Evolutionary conservation across 345 rosid species (phyloP).

Genomic region (Eucalyptus erythrocorys): DNA sequence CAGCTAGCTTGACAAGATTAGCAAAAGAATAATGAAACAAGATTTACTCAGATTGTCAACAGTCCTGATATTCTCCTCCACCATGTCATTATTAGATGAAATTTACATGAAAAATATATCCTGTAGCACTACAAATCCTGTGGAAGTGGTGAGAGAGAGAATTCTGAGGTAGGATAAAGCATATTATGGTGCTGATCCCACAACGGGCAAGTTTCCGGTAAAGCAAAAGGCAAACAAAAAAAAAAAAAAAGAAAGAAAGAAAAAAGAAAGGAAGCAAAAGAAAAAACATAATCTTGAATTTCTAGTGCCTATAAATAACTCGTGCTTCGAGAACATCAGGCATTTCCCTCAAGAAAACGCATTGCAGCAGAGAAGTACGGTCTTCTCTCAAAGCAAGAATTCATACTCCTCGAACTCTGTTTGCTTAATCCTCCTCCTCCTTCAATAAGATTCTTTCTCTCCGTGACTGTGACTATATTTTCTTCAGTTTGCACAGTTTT

Average conservation of each 20-base stretch:
- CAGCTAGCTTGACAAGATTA: background rate
- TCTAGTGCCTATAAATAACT: background rate
- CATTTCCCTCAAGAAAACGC: background rate
- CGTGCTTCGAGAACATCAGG: background rate
- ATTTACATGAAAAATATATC: background rate
- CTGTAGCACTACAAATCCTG: background rate
- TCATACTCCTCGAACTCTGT: background rate
- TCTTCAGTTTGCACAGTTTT: background rate
- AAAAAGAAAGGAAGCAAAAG: background rate
- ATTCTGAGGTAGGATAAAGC: background rate
- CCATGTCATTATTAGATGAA: background rate
- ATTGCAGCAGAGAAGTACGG: background rate
- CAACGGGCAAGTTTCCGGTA: background rate
- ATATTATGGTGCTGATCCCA: background rate
- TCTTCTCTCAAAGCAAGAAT: background rate
- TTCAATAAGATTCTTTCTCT: background rate
- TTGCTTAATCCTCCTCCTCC: background rate
- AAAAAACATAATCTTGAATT: background rate
- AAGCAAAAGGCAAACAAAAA: background rate
- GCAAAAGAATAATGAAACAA: background rate
- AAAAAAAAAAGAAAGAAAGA: background rate
- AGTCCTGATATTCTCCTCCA: background rate
- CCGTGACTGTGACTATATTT: background rate
- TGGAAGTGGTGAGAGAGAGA: background rate
- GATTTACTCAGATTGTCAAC: background rate